These are phyloP conservation scores for Erodium trifolium DNA, from an alignment of 441 rosid genomes.

Conservation along the genomic window DNA sequence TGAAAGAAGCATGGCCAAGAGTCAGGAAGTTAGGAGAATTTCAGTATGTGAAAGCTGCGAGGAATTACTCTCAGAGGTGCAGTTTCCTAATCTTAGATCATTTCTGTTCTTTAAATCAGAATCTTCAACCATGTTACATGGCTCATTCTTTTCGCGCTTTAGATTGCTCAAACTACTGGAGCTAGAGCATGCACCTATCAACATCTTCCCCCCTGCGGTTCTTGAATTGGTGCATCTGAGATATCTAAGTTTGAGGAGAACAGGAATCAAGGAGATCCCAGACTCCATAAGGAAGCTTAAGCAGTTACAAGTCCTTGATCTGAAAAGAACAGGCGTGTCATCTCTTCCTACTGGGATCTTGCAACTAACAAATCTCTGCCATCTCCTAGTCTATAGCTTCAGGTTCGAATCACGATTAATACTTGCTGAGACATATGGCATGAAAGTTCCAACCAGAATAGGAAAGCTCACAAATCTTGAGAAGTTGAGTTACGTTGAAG, in stretches of 20 bases:
- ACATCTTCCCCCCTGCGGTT: neutral
- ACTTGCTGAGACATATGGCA: conserved; percentile 2
- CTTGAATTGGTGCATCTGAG: conserved; percentile 2
- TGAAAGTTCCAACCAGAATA: conserved; percentile 3
- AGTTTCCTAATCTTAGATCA: neutral
- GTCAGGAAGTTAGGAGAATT: neutral
- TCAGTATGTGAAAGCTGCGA: neutral
- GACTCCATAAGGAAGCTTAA: conserved; percentile 15
- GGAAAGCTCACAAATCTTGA: conserved; percentile 9
- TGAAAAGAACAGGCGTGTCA: conserved; percentile 12
- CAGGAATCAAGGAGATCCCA: conserved; percentile 5
- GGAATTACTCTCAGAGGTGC: neutral
- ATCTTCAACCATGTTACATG: neutral
- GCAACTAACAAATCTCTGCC: conserved; percentile 12
- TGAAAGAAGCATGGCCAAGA: neutral
- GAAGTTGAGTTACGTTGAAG: conserved; percentile 15
- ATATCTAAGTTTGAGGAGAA: conserved; percentile 13
- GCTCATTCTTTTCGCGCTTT: neutral
- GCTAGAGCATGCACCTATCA: conserved; percentile 13
- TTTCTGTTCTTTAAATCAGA: neutral
- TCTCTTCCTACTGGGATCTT: conserved; percentile 13
- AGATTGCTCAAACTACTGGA: conserved; percentile 11
- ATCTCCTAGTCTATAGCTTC: conserved; percentile 9
- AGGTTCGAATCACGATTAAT: neutral
- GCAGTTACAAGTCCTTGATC: conserved; percentile 14